These are phyloP conservation scores for Arabidopsis suecica DNA, from an alignment of 345 rosid genomes.

Conservation along the genomic window DNA sequence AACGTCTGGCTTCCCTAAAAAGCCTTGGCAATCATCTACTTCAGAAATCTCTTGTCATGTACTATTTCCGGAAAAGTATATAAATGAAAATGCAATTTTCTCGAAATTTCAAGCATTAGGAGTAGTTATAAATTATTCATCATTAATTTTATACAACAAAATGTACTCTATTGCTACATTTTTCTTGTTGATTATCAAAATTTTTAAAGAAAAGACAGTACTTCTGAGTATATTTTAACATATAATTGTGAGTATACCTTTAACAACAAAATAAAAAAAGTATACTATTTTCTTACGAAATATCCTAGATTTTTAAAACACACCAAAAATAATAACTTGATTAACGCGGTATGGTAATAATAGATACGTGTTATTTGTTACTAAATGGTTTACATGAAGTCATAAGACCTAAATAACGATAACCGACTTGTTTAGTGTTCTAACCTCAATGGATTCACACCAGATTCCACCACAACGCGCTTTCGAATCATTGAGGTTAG, in stretches of 20 bases:
- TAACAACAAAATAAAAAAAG: not conserved
- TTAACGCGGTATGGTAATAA: not conserved
- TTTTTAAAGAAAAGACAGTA: too few relatives aligned
- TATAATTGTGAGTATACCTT: not conserved
- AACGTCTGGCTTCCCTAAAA: slow-evolving; percentile 11
- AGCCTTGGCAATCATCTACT: slow-evolving; percentile 9
- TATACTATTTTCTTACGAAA: not conserved
- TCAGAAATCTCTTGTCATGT: not conserved
- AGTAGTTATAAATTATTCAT: too few relatives aligned
- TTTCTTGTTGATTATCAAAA: too few relatives aligned
- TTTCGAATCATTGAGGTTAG: not conserved
- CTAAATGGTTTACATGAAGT: not conserved
- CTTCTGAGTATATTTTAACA: too few relatives aligned
- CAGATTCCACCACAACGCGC: not conserved
- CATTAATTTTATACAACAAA: too few relatives aligned
- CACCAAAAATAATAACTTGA: not conserved
- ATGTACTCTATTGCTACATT: too few relatives aligned
- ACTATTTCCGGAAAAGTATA: not conserved
- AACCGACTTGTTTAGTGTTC: not conserved
- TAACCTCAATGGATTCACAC: not conserved
- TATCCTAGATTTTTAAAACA: not conserved
- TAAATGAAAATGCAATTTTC: not conserved
- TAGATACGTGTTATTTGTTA: not conserved
- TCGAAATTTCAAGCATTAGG: not conserved
- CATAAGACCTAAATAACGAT: not conserved